Evolutionary conservation across 306 rosid genomes (phyloP).

Genomic region (Lathyrus oleraceus): DNA sequence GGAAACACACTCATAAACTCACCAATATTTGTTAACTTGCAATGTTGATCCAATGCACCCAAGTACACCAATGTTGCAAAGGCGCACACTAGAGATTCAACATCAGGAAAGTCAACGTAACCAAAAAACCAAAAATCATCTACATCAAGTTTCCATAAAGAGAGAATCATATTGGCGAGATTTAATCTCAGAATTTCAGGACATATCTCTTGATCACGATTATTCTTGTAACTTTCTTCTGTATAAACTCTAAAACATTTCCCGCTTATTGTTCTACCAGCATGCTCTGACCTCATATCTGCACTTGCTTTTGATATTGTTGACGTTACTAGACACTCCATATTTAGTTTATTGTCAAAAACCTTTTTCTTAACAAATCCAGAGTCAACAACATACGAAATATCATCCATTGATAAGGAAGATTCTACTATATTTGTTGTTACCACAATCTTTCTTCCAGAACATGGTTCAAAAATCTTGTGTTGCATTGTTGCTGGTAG

Average conservation of each 20-base stretch:
- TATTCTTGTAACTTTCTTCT: constrained; percentile 76
- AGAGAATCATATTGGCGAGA: constrained; percentile 87
- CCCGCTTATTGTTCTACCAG: constrained; percentile 93
- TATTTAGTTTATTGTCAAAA: constrained; percentile 79
- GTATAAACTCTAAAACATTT: constrained; percentile 91
- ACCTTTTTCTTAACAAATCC: constrained; percentile 88
- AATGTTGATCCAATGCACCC: constrained; percentile 32
- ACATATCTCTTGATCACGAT: constrained; percentile 91
- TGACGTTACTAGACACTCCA: constrained; percentile 80
- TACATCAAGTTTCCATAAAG: constrained; percentile 82
- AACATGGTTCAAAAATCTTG: constrained; percentile 69
- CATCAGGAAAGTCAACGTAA: constrained; percentile 97
- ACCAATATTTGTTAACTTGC: no score
- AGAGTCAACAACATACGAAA: constrained; percentile 91
- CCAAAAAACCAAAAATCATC: constrained; percentile 90
- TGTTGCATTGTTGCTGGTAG: constrained; percentile 94
- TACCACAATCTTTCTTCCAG: constrained; percentile 93
- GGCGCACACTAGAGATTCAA: constrained; percentile 90
- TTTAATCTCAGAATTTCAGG: constrained; percentile 91
- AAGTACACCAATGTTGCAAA: constrained; percentile 74
- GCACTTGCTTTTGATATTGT: constrained; percentile 96
- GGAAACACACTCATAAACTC: constrained; percentile 48
- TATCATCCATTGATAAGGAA: constrained; percentile 88
- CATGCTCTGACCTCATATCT: constrained; percentile 94
- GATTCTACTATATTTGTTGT: constrained; percentile 94